Base-by-base conservation (phyloP, 129 eudicot genomes). In the Flaveria linearis region DNA sequence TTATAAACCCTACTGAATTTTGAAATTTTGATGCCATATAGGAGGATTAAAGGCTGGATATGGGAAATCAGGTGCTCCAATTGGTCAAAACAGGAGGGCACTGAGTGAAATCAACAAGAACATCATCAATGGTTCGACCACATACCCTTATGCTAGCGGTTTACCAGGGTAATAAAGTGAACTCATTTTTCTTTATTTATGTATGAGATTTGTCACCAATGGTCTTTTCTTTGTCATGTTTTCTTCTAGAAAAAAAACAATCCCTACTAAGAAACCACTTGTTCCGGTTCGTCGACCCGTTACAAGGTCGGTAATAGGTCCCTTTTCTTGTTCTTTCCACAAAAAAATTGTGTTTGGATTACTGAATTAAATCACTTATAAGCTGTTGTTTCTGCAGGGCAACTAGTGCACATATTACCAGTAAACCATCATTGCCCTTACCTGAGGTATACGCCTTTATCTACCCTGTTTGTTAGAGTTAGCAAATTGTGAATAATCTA, bases 241-340 rank as follows among this genome's bases (percentile, higher is more conserved):
- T 74, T 57, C 76, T 56, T 68, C 18, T 62, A 89, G 96, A 82
- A 79, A 82, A 69, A 82, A 78, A 71, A 80, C 77, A 14, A 71
- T 80, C 72, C 36, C 73, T 74, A 51, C 51, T 67, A 87, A 89
- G 96, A 86, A 83, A 70, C 88, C 86, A 39, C 84, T 73, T 22
- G 69, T 84, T 82, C 97, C 91, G 61, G 89, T 79, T 55, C 86
- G 86, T 84, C 91, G 91, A 23, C 97, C 96, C 20, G 42, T 89
- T 82, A 89, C 97, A 10, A 92, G 97, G 97, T 92, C 75, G 22
- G 87, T 84, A 65, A 60, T 71, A 68, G 52, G 42, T 70, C 78
- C 33, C 69, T 75, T 75, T 71, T 50, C 15, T 65, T 60, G 43
- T 58, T 52, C 55, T 69, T 60, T 47, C 10, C 56, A n/a, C 36